Conservation (phyloP, 345 rosid genomes). For the Ceriops zippeliana region DNA sequence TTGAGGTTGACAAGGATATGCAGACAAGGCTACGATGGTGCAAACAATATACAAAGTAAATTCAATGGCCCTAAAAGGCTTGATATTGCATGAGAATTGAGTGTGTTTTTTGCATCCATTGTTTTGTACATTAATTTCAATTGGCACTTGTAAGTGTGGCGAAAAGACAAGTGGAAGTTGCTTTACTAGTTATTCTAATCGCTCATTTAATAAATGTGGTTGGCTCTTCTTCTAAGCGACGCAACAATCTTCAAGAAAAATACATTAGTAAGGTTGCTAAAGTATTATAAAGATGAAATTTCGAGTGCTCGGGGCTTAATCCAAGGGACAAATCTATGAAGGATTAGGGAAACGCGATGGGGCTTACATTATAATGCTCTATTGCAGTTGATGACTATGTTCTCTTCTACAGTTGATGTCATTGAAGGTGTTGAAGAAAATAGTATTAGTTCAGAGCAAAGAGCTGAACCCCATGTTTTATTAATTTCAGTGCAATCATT, state of each 20-base stretch:
- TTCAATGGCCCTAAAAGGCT: neutral
- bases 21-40: constrained; percentile 15
- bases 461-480: neutral
- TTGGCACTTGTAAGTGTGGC: neutral
- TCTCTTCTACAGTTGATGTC: neutral
- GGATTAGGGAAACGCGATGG: neutral
- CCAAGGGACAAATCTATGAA: neutral
- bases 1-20: constrained; percentile 1
- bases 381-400: neutral
- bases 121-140: constrained; percentile 1
- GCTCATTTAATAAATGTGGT: constrained; percentile 3
- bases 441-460: neutral
- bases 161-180: neutral
- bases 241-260: neutral
- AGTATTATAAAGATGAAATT: neutral
- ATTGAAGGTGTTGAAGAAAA: constrained; percentile 1
- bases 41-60: constrained; percentile 8
- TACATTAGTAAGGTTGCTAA: neutral
- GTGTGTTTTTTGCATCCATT: neutral
- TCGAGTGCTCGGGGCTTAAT: neutral
- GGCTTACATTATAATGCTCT: constrained; percentile 5
- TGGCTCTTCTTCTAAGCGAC: neutral
- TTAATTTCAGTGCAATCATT: neutral
- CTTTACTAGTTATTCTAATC: neutral
- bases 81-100: neutral